Evolutionary conservation across 345 rosid genomes (phyloP), one percentile per base, ranked within the genome.

Genomic region (Populus simonii): DNA sequence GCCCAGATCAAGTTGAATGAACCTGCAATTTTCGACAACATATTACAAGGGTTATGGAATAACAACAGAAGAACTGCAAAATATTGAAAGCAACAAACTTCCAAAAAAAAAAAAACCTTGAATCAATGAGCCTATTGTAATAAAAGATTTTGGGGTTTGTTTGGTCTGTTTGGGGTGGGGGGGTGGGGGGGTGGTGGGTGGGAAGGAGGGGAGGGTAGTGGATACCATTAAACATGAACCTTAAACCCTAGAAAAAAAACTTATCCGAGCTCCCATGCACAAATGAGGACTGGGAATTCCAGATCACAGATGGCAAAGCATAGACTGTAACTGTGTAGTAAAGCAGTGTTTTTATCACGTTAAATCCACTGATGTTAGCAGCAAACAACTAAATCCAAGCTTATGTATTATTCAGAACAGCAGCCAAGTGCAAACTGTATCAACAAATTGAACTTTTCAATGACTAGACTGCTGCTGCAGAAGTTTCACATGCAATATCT

Each of bases 1-100:
- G 59, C 99, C 98, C 82, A 96, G 85, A 84, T 96, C 99, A 71
- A 96, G 96, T 84, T 92, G 98, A 81, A 96, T 91, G 85, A 88
- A 96, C 81, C 99, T 96, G 93, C 87, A 89, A 75, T 23, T 70
- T 35, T 51, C 78, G 82, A 43, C 73, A 38, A 84, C 20, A 17
- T 39, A 8, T 71, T 63, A 75, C 70, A 76, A 22, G 67, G 13
- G 55, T 74, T 66, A 74, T 29, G 70, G 6, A 33, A 65, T 65
- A 83, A 43, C 43, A 29, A 23, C 25, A 4, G 49, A 31, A 22
- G 66, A 67, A 18, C 51, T 67, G 51, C 45, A 67, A 12, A 15
- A 75, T 7, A 16, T 25, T 2, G 31, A 43, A 43, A 33, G 20
- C n/a, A 47, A 36, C 69, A 74, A n/a, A 43, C 27, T 74, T 65